Conservation (phyloP, 768 basidiomycete genomes). For the Mycena alexandri region DNA sequence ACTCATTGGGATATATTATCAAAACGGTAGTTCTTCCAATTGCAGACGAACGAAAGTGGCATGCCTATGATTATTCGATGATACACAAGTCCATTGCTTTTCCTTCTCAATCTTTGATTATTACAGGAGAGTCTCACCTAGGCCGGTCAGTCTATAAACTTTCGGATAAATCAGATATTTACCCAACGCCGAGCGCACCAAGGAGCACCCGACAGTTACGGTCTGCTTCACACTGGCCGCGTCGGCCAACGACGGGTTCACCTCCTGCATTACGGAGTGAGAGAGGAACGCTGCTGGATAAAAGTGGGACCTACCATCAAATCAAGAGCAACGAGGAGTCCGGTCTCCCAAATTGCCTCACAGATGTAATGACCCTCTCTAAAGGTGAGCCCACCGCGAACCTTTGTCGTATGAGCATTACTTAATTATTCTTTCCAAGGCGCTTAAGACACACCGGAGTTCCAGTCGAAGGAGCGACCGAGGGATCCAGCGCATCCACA, state of each 20-base stretch:
- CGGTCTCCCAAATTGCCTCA: conserved; percentile 93
- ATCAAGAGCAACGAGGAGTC: conserved; percentile 91
- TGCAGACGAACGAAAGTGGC: conserved; percentile 31
- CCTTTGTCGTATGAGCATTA: conserved; percentile 53
- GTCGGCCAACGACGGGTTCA: conserved; percentile 94
- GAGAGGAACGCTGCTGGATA: background rate
- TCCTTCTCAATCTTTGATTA: conserved; percentile 9
- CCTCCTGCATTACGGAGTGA: conserved; percentile 69
- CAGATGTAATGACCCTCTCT: conserved; percentile 99
- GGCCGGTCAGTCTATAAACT: conserved; percentile 38
- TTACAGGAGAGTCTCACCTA: conserved; percentile 41
- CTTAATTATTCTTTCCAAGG: background rate
- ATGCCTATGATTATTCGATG: conserved; percentile 30
- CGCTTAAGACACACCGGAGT: conserved; percentile 74
- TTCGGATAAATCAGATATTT: conserved; percentile 40
- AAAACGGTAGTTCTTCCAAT: background rate
- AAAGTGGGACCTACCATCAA: conserved; percentile 77
- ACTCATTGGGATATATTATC: background rate
- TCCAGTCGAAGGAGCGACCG: conserved; percentile 95
- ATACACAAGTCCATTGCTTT: conserved; percentile 22
- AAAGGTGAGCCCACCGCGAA: conserved; percentile 96
- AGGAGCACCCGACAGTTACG: conserved; percentile 89
- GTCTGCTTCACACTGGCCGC: conserved; percentile 84
- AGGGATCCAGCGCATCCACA: conserved; percentile 94
- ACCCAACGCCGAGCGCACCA: conserved; percentile 88